A percentile compares a stretch with the other conserved stretches of the same genome.
These are phyloP conservation scores for Xenosphaeropsis pyriputrescens DNA, from an alignment of 2,329 filamentous ascomycete genomes.

Conservation along the genomic window DNA sequence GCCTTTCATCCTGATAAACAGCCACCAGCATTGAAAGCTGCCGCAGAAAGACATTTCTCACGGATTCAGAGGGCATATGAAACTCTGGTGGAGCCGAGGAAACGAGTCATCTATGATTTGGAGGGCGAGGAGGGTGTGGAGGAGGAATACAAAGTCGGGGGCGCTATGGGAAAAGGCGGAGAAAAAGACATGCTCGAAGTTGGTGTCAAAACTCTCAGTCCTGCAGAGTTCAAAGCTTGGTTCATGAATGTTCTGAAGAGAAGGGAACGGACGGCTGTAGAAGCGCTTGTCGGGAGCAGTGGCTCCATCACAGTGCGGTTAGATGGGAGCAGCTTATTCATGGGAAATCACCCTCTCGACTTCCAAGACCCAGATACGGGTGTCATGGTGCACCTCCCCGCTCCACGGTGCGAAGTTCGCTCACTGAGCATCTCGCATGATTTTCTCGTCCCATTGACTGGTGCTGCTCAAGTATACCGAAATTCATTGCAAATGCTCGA, in stretches of 20 bases:
- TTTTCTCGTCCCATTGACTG: neutral
- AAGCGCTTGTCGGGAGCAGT: constrained; percentile 20
- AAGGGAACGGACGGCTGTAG: constrained; percentile 20
- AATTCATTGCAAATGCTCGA: too few species aligned
- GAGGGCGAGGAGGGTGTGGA: constrained; percentile 23
- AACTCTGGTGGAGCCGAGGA: constrained; percentile 23
- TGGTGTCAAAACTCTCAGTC: constrained; percentile 4
- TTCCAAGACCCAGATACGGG: neutral
- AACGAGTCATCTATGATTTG: constrained; percentile 25
- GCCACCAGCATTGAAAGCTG: constrained; percentile 20
- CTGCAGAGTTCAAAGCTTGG: constrained; percentile 5
- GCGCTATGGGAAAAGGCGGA: constrained; percentile 18
- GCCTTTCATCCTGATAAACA: constrained; percentile 30
- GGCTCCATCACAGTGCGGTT: constrained; percentile 20
- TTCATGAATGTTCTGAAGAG: constrained; percentile 20
- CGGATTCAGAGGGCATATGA: constrained; percentile 25
- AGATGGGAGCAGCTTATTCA: constrained; percentile 7
- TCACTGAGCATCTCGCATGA: neutral
- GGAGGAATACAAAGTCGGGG: constrained; percentile 20
- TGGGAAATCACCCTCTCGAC: neutral
- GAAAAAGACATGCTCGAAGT: constrained; percentile 16
- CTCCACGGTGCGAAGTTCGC: too few species aligned
- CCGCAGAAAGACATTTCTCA: constrained; percentile 21
- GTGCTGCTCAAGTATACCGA: too few species aligned
- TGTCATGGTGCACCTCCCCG: too few species aligned